Conservation (phyloP, 1,284 basidiomycete species). For the Puccinia horiana region DNA sequence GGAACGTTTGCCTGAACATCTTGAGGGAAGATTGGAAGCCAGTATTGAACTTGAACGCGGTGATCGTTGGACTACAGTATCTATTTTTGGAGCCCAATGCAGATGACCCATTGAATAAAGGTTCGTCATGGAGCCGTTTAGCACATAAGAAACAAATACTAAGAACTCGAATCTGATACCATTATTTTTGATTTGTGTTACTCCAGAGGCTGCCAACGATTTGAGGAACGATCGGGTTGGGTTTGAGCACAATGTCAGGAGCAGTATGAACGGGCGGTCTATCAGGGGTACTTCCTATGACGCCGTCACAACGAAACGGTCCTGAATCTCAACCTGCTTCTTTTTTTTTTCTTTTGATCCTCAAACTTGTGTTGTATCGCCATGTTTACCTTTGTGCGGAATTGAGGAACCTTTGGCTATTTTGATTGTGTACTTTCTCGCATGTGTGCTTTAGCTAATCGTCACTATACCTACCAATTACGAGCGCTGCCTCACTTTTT, state of each 20-base stretch:
- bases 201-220: conserved; percentile 87
- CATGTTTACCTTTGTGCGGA: not conserved
- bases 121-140: conserved; percentile 62
- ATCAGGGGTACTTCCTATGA: conserved; percentile 78
- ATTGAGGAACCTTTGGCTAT: conserved; percentile 1
- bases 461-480: not conserved
- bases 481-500: not conserved
- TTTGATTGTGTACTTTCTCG: not conserved
- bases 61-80: conserved; percentile 97
- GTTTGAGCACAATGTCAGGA: conserved; percentile 78
- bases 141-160: not conserved
- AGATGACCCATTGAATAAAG: conserved; percentile 97
- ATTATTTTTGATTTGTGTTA: conserved; percentile 1
- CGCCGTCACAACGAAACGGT: conserved; percentile 62
- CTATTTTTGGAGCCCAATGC: conserved; percentile 98
- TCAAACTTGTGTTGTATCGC: conserved; percentile 7
- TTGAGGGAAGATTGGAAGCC: conserved; percentile 99
- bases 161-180: not conserved
- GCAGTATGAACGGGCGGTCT: conserved; percentile 74
- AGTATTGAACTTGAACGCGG: conserved; percentile 91
- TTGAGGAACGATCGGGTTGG: conserved; percentile 77
- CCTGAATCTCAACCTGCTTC: not conserved
- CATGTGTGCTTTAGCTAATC: not conserved
- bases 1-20: conserved; percentile 92
- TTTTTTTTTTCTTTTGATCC: not conserved